Evolutionary conservation across 441 rosid species (phyloP).

Genomic region (Gossypium aridum): DNA sequence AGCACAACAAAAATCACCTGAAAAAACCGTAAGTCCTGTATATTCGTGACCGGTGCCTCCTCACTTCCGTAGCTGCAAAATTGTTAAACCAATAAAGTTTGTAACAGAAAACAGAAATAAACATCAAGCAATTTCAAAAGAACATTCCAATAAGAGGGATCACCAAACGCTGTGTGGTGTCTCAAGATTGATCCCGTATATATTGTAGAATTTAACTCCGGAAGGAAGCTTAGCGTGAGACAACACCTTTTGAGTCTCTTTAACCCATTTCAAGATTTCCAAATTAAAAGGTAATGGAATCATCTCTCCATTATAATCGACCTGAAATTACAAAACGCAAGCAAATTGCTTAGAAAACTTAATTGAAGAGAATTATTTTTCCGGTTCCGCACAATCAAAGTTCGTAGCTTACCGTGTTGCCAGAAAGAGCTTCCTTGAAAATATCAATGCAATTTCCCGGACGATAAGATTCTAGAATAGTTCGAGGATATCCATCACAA

Average conservation of each 20-base stretch:
- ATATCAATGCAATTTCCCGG: slow-evolving; percentile 51
- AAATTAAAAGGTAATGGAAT: slow-evolving; percentile 78
- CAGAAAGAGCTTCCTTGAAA: slow-evolving; percentile 59
- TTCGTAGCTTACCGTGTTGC: slow-evolving; percentile 50
- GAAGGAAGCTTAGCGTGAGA: slow-evolving; percentile 69
- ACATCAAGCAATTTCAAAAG: background rate
- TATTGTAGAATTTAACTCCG: slow-evolving; percentile 84
- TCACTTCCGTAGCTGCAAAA: slow-evolving; percentile 81
- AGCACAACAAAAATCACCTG: slow-evolving; percentile 36
- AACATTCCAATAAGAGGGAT: slow-evolving; percentile 17
- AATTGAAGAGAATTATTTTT: background rate
- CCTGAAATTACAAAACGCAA: slow-evolving; percentile 31
- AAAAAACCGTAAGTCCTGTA: slow-evolving; percentile 46
- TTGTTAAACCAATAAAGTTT: slow-evolving; percentile 10
- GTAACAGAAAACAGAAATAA: background rate
- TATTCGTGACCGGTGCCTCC: slow-evolving; percentile 55
- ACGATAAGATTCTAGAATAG: slow-evolving; percentile 60
- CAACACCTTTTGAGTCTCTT: slow-evolving; percentile 52
- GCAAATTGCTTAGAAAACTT: background rate
- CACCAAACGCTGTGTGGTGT: slow-evolving; percentile 95
- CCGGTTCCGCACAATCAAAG: background rate
- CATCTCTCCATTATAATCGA: slow-evolving; percentile 52
- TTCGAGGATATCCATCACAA: slow-evolving; percentile 37
- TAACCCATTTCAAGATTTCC: slow-evolving; percentile 85
- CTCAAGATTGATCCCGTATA: slow-evolving; percentile 72